Conservation (phyloP, 176 grass and related monocot species). For the Aegilops umbellulata region DNA sequence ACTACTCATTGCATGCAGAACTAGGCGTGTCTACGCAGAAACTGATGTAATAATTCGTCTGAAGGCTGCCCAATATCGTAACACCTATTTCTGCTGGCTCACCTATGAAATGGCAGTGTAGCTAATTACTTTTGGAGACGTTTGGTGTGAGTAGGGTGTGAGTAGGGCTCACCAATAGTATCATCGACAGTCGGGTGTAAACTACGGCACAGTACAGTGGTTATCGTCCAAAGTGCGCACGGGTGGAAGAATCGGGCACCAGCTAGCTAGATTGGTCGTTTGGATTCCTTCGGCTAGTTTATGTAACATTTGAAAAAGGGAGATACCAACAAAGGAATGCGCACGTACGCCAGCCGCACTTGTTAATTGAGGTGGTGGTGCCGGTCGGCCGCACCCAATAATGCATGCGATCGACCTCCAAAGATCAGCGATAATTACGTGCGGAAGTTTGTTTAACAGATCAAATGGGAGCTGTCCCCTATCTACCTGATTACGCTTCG, state of each 20-base stretch:
- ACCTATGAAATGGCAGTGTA: too few species aligned
- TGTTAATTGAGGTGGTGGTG: conserved; percentile 21
- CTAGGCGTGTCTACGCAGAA: neutral
- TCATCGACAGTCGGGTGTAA: neutral
- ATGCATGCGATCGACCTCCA: too few species aligned
- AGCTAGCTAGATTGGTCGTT: neutral
- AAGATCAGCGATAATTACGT: neutral
- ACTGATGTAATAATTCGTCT: too few species aligned
- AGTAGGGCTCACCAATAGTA: neutral
- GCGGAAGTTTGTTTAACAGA: neutral
- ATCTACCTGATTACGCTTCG: neutral
- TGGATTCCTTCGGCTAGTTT: neutral
- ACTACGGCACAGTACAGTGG: neutral
- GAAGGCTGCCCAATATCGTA: neutral
- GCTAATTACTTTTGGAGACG: neutral
- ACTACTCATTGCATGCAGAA: conserved; percentile 2
- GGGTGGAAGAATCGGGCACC: neutral
- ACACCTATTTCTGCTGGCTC: too few species aligned
- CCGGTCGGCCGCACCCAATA: neutral
- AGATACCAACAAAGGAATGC: conserved; percentile 17
- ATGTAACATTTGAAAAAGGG: neutral
- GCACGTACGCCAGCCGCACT: conserved; percentile 9
- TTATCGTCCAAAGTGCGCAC: neutral
- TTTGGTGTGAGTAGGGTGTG: conserved; percentile 6
- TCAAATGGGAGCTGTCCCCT: too few species aligned